Conservation (phyloP, 2,329 filamentous ascomycete species). For the Akanthomyces dipterigenus region DNA sequence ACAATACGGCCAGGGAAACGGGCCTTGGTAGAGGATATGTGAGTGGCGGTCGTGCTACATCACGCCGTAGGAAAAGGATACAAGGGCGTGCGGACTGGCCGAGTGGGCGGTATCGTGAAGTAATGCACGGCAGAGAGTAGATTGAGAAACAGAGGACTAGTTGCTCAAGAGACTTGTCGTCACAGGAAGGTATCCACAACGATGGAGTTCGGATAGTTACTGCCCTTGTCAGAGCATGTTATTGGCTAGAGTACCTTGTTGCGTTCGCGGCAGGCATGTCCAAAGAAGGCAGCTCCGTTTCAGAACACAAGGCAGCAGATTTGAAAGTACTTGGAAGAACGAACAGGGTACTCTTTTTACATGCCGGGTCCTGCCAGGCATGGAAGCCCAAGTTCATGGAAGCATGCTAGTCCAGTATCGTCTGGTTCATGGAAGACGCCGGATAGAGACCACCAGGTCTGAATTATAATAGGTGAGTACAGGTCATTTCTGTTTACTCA, state of each 20-base stretch:
- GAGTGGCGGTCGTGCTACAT: background rate
- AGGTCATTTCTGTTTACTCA: background rate
- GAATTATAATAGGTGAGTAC: background rate
- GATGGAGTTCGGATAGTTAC: background rate
- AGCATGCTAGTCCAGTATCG: background rate
- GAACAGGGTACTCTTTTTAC: background rate
- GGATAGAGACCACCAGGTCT: too few species aligned
- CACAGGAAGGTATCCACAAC: background rate
- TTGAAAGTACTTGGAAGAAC: too few species aligned
- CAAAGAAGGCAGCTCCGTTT: background rate
- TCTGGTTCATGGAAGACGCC: too few species aligned
- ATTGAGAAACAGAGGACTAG: too few species aligned
- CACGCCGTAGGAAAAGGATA: background rate
- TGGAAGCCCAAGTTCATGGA: background rate
- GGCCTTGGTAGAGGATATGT: background rate
- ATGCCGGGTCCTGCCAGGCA: background rate
- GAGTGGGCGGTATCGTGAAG: background rate
- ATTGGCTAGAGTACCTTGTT: background rate
- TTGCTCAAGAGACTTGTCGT: background rate
- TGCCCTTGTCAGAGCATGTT: background rate
- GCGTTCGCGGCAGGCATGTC: background rate
- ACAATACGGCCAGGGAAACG: background rate
- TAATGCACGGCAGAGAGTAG: background rate
- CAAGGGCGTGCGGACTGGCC: background rate
- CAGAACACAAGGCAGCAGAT: background rate